These are phyloP conservation scores for Saccharomyces hybrid DNA, from an alignment of 1,139 yeast genomes.

Conservation along the genomic window DNA sequence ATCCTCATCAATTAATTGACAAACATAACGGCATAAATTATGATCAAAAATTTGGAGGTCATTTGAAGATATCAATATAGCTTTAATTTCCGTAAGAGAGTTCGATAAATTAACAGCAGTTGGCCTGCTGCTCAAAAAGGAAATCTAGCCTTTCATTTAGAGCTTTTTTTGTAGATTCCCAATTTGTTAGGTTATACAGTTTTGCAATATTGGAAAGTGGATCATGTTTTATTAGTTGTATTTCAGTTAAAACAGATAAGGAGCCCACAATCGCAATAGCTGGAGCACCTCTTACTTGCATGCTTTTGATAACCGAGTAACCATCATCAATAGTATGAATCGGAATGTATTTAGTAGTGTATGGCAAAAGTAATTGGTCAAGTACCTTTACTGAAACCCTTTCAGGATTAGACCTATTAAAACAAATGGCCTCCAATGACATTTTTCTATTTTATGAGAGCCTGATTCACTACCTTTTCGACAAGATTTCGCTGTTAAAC, in stretches of 20 bases:
- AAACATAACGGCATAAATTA: constrained; percentile 45
- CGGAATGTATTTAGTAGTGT: constrained; percentile 58
- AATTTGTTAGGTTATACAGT: constrained; percentile 32
- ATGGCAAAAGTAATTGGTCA: constrained; percentile 80
- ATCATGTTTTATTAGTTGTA: constrained; percentile 31
- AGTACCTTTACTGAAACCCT: constrained; percentile 48
- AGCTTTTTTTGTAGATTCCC: constrained; percentile 29
- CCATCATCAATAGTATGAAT: constrained; percentile 64
- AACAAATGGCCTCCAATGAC: constrained; percentile 61
- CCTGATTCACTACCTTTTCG: not conserved
- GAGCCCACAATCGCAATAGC: constrained; percentile 96
- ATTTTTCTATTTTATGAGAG: constrained; percentile 12
- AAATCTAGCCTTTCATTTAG: constrained; percentile 49
- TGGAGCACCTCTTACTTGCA: constrained; percentile 98
- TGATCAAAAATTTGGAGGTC: constrained; percentile 34
- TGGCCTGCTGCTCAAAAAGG: constrained; percentile 73
- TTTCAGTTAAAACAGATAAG: constrained; percentile 70
- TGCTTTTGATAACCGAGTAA: constrained; percentile 66
- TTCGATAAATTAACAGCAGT: constrained; percentile 90
- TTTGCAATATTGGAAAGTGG: constrained; percentile 22
- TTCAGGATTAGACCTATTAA: constrained; percentile 38
- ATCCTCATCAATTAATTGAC: constrained; percentile 63
- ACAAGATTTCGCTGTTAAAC: not conserved
- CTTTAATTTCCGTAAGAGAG: constrained; percentile 57
- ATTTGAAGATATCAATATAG: constrained; percentile 30